Percentiles rank a stretch among this genome's conserved stretches.
These are phyloP conservation scores for Dunaliella sp. DNA, from an alignment of 139 green algal species.

Conservation along the genomic window DNA sequence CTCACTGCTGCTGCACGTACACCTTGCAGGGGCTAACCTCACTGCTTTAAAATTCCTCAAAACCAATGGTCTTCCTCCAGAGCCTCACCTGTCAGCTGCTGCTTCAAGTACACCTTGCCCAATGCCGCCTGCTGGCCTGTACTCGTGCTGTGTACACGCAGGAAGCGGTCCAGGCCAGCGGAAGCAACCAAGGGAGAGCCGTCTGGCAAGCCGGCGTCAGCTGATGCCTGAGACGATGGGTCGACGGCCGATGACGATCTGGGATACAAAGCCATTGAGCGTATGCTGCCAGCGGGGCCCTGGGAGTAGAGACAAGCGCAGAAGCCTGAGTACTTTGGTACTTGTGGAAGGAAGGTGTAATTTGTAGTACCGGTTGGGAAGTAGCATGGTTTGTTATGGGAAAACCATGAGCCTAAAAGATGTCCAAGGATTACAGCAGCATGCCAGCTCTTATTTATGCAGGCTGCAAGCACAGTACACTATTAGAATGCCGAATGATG, in stretches of 20 bases:
- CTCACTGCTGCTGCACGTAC: too few relatives aligned
- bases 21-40: too few relatives aligned
- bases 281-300: conserved; percentile 50
- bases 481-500: too few relatives aligned
- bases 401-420: too few relatives aligned
- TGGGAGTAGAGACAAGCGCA: not conserved
- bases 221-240: not conserved
- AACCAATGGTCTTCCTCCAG: too few relatives aligned
- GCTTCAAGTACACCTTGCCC: conserved; percentile 33
- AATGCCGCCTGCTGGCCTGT: conserved; percentile 13
- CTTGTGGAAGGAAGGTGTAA: not conserved
- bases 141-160: conserved; percentile 56
- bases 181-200: conserved; percentile 46
- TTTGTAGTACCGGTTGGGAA: not conserved
- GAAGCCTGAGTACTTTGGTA: not conserved
- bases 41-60: too few relatives aligned
- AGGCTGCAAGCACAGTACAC: not conserved
- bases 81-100: conserved; percentile 22
- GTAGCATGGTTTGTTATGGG: too few relatives aligned
- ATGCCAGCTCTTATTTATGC: not conserved
- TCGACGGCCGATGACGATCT: not conserved
- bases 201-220: not conserved
- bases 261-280: conserved; percentile 48
- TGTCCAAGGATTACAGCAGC: not conserved
- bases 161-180: conserved; percentile 64